phyloP scores from a whole-genome alignment of 495 filamentous ascomycete genomes.

The Aeminium ludgeri region DNA sequence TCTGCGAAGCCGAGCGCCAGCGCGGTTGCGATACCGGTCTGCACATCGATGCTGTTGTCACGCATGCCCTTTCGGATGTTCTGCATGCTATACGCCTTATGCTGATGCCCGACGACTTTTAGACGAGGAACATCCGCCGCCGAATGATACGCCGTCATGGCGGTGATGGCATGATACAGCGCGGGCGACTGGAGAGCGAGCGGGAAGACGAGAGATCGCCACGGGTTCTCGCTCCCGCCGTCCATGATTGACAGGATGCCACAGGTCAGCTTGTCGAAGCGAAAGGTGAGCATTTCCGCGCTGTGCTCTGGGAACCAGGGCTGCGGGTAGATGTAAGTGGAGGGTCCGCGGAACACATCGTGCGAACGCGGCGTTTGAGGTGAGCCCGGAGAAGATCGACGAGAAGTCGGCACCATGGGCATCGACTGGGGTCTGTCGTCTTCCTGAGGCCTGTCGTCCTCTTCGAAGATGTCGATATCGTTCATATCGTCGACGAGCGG shows the following conservation, averaged over 20 bases:
- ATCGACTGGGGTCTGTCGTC: not conserved
- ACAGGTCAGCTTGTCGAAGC: slow-evolving; percentile 57
- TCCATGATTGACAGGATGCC: slow-evolving; percentile 63
- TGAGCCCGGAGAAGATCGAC: too few species aligned
- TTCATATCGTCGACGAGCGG: not conserved
- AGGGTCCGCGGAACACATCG: slow-evolving; percentile 2
- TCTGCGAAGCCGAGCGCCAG: slow-evolving; percentile 61
- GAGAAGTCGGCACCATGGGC: too few species aligned
- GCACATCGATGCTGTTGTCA: slow-evolving; percentile 34
- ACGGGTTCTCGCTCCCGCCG: slow-evolving; percentile 58
- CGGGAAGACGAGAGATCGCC: slow-evolving; percentile 60
- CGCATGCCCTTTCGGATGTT: slow-evolving; percentile 38
- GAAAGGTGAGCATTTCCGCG: slow-evolving; percentile 47
- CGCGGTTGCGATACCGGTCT: slow-evolving; percentile 57
- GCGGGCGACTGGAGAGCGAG: slow-evolving; percentile 48
- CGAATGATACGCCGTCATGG: slow-evolving; percentile 64
- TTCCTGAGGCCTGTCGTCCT: not conserved
- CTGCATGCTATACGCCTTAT: slow-evolving; percentile 51
- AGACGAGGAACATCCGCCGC: slow-evolving; percentile 39
- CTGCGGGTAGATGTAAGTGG: slow-evolving; percentile 25
- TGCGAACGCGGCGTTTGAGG: not conserved
- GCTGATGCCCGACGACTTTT: slow-evolving; percentile 50
- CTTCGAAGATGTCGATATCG: slow-evolving; percentile 4
- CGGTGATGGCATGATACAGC: slow-evolving; percentile 57
- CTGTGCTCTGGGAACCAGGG: slow-evolving; percentile 34